Conservation (phyloP, 1,284 basidiomycete genomes). For the Leccinum fallax region DNA sequence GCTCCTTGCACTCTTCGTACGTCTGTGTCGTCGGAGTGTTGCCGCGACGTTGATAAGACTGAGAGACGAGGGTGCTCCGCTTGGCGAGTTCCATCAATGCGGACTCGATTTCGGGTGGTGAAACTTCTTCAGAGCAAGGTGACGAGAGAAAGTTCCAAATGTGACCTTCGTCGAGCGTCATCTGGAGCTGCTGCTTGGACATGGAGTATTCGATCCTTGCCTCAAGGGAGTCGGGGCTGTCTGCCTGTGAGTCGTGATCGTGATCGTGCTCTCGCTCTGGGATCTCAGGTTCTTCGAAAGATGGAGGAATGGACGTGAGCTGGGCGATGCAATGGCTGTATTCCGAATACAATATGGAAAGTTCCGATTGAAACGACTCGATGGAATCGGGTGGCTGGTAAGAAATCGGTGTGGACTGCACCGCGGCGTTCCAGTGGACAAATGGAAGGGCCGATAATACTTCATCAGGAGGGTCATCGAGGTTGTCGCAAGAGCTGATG, state of each 20-base stretch:
- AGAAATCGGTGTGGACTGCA: slow-evolving; percentile 20
- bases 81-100: slow-evolving; percentile 44
- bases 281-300: slow-evolving; percentile 21
- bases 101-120: slow-evolving; percentile 24
- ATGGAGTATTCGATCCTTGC: slow-evolving; percentile 49
- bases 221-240: slow-evolving; percentile 37
- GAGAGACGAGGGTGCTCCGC: slow-evolving; percentile 56
- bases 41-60: slow-evolving; percentile 63
- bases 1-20: slow-evolving; percentile 63
- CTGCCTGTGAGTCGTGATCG: slow-evolving; percentile 8
- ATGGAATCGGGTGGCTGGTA: slow-evolving; percentile 22
- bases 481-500: slow-evolving; percentile 4
- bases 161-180: slow-evolving; percentile 61
- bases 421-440: slow-evolving; percentile 27
- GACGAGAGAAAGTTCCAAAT: slow-evolving; percentile 57
- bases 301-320: slow-evolving; percentile 42
- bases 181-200: slow-evolving; percentile 65
- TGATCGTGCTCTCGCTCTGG: slow-evolving; percentile 9
- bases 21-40: slow-evolving; percentile 60
- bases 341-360: slow-evolving; percentile 50
- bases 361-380: slow-evolving; percentile 32
- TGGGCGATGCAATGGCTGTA: slow-evolving; percentile 53
- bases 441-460: slow-evolving; percentile 23
- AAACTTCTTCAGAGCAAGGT: slow-evolving; percentile 5
- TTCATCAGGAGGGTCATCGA: slow-evolving; percentile 20